Evolutionary conservation across 2,329 filamentous ascomycete genomes (phyloP), one percentile per base, ranked within the genome.

Genomic region (Stachybotrys echinatus): DNA sequence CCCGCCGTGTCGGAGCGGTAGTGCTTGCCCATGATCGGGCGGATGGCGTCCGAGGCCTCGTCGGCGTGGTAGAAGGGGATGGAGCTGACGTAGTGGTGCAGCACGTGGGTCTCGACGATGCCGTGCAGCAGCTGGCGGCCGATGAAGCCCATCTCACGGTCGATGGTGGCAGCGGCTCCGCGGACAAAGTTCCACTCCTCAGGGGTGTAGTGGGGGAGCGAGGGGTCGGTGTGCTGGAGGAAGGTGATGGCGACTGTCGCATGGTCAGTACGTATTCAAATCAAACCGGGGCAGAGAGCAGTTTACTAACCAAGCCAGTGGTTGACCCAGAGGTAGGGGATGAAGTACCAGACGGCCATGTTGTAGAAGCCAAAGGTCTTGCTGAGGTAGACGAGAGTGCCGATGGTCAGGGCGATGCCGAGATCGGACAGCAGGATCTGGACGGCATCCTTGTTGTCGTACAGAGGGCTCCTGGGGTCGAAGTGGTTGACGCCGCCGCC

Each of bases 51-150:
- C 61, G 85, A 87, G 51, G 92, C 92, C 75, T 96, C 92, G 61
- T 96, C 91, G 65, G 92, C 92, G 70, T 96, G 81, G 76, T 97
- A 97, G 76, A 96, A 96, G 55, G 92, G 92, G 59, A 97, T 97
- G 64, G 84, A 89, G 73, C 88, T 92, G 68, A 97, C 84, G 73
- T 96, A 97, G 81, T 97, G 92, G 79, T 97, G 92, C 53, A 96
- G 88, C 52, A 97, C 92, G 74, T 97, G 92, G 45, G 92, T 96
- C 79, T 96, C 92, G 69, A 96, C 87, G 71, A 97, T 96, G 63
- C 92, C 92, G 79, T 97, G 92, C 69, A 96, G 79, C 54, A 97
- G 80, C 60, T 87, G 80, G 61, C 91, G 90, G 53, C 92, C 92
- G 65, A 97, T 86, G 78, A 96, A 96, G 54, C 92, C 92, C 65